A percentile compares a stretch with the other conserved stretches of the same genome.
Evolutionary conservation across 768 basidiomycete genomes (phyloP).

Genomic region (Pleurotus cornucopiae): DNA sequence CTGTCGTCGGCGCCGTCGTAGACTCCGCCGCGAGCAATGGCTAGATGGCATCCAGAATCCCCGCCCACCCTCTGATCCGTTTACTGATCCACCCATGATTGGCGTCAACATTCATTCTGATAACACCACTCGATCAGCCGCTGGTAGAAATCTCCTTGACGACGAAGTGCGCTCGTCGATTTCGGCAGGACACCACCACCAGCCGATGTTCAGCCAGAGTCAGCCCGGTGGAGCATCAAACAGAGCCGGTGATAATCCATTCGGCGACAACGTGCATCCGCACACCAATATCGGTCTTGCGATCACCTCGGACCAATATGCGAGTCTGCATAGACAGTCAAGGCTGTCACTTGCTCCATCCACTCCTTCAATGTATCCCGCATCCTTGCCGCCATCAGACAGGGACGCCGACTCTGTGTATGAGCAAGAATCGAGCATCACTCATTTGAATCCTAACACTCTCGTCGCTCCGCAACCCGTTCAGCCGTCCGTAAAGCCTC

Average conservation of each 20-base stretch:
- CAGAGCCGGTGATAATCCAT: slow-evolving; percentile 2
- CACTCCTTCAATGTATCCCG: slow-evolving; percentile 48
- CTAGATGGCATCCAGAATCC: slow-evolving; percentile 30
- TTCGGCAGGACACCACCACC: background rate
- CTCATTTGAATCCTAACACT: slow-evolving; percentile 1
- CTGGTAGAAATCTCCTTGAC: slow-evolving; percentile 9
- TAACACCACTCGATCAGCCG: slow-evolving; percentile 1
- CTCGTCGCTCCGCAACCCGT: background rate
- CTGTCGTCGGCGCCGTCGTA: slow-evolving; percentile 37
- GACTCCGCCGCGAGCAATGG: slow-evolving; percentile 31
- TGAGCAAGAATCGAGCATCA: slow-evolving; percentile 12
- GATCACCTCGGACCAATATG: slow-evolving; percentile 15
- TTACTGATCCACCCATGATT: slow-evolving; percentile 24
- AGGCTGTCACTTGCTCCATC: slow-evolving; percentile 34
- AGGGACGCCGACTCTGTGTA: slow-evolving; percentile 17
- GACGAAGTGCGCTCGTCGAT: slow-evolving; percentile 7
- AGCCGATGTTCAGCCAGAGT: background rate
- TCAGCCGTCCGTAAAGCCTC: background rate
- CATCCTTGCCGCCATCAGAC: slow-evolving; percentile 34
- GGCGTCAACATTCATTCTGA: slow-evolving; percentile 6
- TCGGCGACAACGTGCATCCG: background rate
- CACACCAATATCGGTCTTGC: slow-evolving; percentile 14
- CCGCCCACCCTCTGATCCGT: slow-evolving; percentile 29
- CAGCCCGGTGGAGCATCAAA: background rate
- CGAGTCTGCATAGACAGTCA: slow-evolving; percentile 11